phyloP scores from a whole-genome alignment of 768 basidiomycete genomes.

The Leccinum obscurum region DNA sequence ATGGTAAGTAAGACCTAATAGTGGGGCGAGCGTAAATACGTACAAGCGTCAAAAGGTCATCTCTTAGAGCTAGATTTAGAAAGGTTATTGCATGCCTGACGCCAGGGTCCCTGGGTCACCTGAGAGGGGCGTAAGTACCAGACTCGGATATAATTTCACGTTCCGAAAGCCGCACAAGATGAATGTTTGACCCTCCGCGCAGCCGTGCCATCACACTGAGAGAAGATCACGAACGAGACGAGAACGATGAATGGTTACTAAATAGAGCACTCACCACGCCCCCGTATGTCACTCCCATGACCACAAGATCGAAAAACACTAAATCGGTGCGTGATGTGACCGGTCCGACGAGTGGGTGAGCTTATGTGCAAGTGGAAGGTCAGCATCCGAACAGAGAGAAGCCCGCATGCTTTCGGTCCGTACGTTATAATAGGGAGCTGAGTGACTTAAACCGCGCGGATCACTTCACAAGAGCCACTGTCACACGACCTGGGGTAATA shows the following conservation, averaged over 20 bases:
- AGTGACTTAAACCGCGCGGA: neutral
- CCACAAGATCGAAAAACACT: neutral
- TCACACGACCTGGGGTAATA: conserved; percentile 36
- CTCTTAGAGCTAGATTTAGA: conserved; percentile 20
- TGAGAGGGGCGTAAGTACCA: conserved; percentile 9
- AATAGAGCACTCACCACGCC: conserved; percentile 1
- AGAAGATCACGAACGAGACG: conserved; percentile 5
- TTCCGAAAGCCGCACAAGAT: neutral
- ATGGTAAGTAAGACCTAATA: conserved; percentile 18
- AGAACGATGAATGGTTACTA: neutral
- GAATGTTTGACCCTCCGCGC: conserved; percentile 4
- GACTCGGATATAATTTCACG: neutral
- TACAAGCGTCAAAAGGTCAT: conserved; percentile 17
- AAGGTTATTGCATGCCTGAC: conserved; percentile 11
- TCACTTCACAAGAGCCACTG: conserved; percentile 13
- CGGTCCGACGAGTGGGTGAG: neutral
- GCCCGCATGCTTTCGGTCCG: conserved; percentile 1
- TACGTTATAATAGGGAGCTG: conserved; percentile 5
- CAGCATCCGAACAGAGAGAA: conserved; percentile 11
- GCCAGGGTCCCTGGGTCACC: conserved; percentile 8
- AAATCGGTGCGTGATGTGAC: conserved; percentile 12
- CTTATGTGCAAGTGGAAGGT: neutral
- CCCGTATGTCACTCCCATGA: conserved; percentile 3
- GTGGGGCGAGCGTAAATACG: conserved; percentile 26
- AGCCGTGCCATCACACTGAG: conserved; percentile 8